Base-by-base conservation (phyloP, 1,284 basidiomycete species). In the Earliella scabrosa region DNA sequence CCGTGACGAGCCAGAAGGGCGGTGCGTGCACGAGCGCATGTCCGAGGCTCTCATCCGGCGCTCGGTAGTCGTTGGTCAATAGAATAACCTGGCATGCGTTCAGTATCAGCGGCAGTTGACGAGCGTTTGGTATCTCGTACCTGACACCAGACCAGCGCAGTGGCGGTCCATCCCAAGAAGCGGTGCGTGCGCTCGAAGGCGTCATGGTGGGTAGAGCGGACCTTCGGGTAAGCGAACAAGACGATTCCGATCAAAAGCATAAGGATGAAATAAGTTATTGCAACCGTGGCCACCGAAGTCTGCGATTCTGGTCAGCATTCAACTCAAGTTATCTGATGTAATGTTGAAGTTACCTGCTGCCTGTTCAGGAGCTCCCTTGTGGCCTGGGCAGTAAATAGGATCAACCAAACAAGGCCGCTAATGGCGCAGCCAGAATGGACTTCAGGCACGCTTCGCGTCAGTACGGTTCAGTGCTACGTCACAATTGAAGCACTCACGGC, bases 351-450 rank as follows among this genome's bases (percentile, higher is more conserved):
- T 59, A 82, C 82, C 66, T 75, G 74, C 11, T 71, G 71, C 31
- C 69, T 68, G 44, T 72, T 64, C 29, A 77, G 63, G 23, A 81
- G 59, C 56, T 85, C 82, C 55, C 71, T 77, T 0, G 83, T 85
- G 2, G 81, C 82, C 63, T 82, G 78, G n/a, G 68, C 79, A 23
- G 82, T 77, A 65, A 81, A 81, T 3, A 78, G 70, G 35, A 77
- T 70, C 23, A 84, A 66, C 84, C 83, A 86, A 1, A 83, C 68
- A 0, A 80, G 67, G 4, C 81, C 82, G 14, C 82, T 82, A 29
- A 80, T 75, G 5, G 79, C 82, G 61, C 77, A 79, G 23, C 83
- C 83, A 8, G 82, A 83, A 65, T 86, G 84, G 24, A 85, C 75
- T 76, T 51, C 16, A 21, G 31, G 14, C n/a, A 43, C 10, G 29